phyloP scores from a whole-genome alignment of 75 land plant genomes.

The Selaginella moellendorffii region DNA sequence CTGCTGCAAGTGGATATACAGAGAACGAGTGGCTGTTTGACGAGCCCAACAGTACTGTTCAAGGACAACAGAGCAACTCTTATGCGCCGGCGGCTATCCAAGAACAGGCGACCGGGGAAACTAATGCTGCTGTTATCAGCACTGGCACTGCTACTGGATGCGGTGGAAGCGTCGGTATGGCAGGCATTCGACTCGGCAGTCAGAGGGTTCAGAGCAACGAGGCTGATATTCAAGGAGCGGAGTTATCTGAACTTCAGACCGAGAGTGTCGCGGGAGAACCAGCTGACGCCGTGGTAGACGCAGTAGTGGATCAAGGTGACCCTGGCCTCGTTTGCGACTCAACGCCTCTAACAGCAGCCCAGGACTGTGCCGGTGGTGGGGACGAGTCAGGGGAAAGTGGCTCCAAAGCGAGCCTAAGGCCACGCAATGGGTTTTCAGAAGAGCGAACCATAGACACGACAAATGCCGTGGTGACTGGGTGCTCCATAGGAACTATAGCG shows the following conservation, averaged over 20 bases:
- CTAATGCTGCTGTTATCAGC: conserved; percentile 16
- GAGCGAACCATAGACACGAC: conserved; percentile 41
- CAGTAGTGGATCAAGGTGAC: conserved; percentile 61
- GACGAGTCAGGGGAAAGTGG: conserved; percentile 70
- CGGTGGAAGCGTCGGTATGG: conserved; percentile 64
- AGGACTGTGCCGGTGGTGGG: conserved; percentile 41
- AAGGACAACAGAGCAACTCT: conserved; percentile 63
- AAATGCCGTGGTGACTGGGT: conserved; percentile 49
- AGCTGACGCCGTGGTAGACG: conserved; percentile 62
- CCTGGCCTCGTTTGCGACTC: conserved; percentile 56
- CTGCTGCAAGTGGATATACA: conserved; percentile 35
- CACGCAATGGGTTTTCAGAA: conserved; percentile 15
- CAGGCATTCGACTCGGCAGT: conserved; percentile 70
- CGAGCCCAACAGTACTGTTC: conserved; percentile 35
- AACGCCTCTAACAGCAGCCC: conserved; percentile 63
- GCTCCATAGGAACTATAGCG: conserved; percentile 6
- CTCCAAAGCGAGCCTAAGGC: conserved; percentile 34
- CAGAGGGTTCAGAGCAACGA: conserved; percentile 41
- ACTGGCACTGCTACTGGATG: conserved; percentile 35
- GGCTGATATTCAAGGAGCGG: conserved; percentile 80
- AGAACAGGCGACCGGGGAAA: conserved; percentile 63
- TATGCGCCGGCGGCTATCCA: conserved; percentile 58
- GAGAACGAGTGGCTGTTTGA: conserved; percentile 38
- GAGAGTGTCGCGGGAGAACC: conserved; percentile 68
- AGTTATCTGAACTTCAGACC: conserved; percentile 41